A percentile compares a stretch with the other conserved stretches of the same genome.
These are phyloP conservation scores for Tetrapisispora namnaoensis DNA, from an alignment of 805 yeast species.

Conservation along the genomic window DNA sequence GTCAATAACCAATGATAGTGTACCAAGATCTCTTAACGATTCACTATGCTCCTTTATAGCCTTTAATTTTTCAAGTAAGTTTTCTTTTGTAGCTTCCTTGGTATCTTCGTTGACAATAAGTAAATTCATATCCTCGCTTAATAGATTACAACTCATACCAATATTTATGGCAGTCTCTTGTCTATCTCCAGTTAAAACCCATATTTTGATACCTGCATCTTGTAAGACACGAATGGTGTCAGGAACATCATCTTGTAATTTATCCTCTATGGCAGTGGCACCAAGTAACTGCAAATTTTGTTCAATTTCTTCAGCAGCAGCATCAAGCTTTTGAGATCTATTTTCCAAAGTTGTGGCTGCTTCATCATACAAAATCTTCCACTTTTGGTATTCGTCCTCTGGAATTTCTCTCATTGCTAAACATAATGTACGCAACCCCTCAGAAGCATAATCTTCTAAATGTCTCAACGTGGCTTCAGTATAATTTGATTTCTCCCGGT, in stretches of 20 bases:
- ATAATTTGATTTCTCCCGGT: conserved; percentile 59
- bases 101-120: conserved; percentile 80
- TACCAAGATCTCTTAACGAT: conserved; percentile 58
- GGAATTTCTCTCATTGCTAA: conserved; percentile 75
- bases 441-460: conserved; percentile 92
- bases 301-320: conserved; percentile 84
- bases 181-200: conserved; percentile 98
- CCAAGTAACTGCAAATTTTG: conserved; percentile 71
- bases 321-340: conserved; percentile 69
- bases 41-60: conserved; percentile 62
- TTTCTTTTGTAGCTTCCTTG: conserved; percentile 63
- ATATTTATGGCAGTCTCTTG: conserved; percentile 98
- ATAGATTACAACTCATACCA: conserved; percentile 92
- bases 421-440: conserved; percentile 91
- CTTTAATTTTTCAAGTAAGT: conserved; percentile 61
- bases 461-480: conserved; percentile 76
- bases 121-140: conserved; percentile 93
- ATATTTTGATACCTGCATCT: conserved; percentile 91
- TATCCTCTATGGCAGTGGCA: conserved; percentile 97
- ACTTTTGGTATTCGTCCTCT: conserved; percentile 62
- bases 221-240: conserved; percentile 93
- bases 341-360: conserved; percentile 78
- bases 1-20: conserved; percentile 85
- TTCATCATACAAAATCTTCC: conserved; percentile 57
- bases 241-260: conserved; percentile 96